phyloP scores from a whole-genome alignment of 345 rosid species.

The Lepidium aucheri region DNA sequence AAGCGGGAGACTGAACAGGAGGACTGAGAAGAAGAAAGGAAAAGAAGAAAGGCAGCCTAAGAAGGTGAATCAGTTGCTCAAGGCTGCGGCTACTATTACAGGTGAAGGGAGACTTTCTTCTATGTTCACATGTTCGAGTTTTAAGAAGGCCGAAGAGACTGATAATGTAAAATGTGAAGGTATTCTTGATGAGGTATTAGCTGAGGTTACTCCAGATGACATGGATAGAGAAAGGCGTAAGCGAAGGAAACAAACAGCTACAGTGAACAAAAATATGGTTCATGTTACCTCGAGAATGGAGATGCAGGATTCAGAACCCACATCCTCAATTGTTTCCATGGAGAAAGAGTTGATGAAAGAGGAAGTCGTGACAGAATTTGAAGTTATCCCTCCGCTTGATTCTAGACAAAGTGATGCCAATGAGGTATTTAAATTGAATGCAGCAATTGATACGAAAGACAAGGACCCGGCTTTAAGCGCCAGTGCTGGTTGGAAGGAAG shows the following conservation, averaged over 20 bases:
- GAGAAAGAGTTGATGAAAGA: conserved; percentile 29
- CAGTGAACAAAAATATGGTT: conserved; percentile 21
- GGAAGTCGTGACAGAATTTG: conserved; percentile 15
- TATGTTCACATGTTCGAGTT: conserved; percentile 69
- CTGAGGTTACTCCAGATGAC: conserved; percentile 75
- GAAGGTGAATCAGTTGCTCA: conserved; percentile 48
- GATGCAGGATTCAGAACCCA: background rate
- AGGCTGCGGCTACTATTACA: conserved; percentile 77
- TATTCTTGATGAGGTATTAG: conserved; percentile 72
- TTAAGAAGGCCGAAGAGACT: conserved; percentile 53
- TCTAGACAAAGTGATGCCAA: conserved; percentile 16
- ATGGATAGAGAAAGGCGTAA: conserved; percentile 56
- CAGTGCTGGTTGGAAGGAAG: conserved; percentile 74
- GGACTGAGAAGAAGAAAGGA: conserved; percentile 45
- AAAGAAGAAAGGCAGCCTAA: conserved; percentile 33
- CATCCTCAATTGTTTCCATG: conserved; percentile 9
- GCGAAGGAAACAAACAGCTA: conserved; percentile 32
- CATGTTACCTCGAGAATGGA: background rate
- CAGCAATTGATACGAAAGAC: conserved; percentile 47
- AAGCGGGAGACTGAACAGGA: conserved; percentile 26
- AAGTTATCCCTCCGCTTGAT: background rate
- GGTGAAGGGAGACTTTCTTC: conserved; percentile 82
- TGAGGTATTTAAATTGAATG: conserved; percentile 48
- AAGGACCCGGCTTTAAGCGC: conserved; percentile 68
- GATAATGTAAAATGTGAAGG: conserved; percentile 54